phyloP scores from a whole-genome alignment of 176 grass and related monocot species.

The Cenchrus fungigraminus region DNA sequence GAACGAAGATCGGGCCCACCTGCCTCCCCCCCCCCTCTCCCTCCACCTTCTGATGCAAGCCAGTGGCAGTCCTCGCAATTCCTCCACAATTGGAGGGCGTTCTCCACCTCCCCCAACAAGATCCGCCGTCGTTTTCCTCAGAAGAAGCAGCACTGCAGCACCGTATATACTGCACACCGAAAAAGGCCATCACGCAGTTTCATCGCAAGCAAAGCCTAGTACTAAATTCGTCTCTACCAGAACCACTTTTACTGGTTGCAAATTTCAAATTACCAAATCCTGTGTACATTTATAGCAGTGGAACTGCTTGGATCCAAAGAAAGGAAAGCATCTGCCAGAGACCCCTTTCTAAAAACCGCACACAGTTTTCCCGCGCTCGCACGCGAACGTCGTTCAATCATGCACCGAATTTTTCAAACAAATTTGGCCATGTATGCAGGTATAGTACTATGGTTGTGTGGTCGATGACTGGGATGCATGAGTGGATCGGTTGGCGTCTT shows the following conservation, averaged over 20 bases:
- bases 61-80: slow-evolving; percentile 27
- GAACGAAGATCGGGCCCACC: not conserved
- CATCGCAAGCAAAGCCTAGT: not conserved
- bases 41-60: slow-evolving; percentile 25
- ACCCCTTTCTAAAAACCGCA: no score
- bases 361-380: not conserved
- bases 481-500: slow-evolving; percentile 16
- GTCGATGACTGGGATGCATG: not conserved
- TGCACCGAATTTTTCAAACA: not conserved
- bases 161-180: no score
- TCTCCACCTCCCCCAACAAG: no score
- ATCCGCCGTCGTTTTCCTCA: not conserved
- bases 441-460: not conserved
- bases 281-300: not conserved
- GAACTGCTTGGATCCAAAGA: no score
- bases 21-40: not conserved
- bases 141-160: not conserved
- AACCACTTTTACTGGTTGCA: not conserved
- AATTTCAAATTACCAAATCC: not conserved
- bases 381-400: not conserved
- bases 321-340: no score
- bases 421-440: not conserved
- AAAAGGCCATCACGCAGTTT: not conserved
- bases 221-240: not conserved
- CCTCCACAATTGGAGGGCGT: not conserved